Conservation (phyloP, 2,329 filamentous ascomycete species). For the Phialophora expanda region DNA sequence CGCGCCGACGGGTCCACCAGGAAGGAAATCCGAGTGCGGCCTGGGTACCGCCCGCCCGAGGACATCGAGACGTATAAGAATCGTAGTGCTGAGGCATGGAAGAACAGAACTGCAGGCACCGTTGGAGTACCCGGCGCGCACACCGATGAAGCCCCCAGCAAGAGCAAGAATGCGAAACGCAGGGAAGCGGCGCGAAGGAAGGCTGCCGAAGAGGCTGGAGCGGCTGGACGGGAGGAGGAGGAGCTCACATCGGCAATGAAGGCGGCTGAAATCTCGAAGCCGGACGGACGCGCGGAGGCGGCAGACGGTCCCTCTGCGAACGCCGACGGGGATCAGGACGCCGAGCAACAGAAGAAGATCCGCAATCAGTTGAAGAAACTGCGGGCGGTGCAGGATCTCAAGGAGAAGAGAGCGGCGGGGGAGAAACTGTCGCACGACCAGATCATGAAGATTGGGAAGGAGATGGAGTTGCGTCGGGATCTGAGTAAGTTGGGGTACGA, state of each 20-base stretch:
- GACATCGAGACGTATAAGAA: constrained; percentile 97
- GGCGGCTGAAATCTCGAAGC: constrained; percentile 27
- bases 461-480: constrained; percentile 89
- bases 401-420: constrained; percentile 87
- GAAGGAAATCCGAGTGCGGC: constrained; percentile 90
- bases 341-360: constrained; percentile 88
- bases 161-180: constrained; percentile 86
- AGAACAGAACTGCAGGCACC: constrained; percentile 66
- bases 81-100: constrained; percentile 82
- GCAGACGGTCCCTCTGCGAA: constrained; percentile 38
- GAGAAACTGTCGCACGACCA: constrained; percentile 87
- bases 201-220: constrained; percentile 56
- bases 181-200: constrained; percentile 65
- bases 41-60: constrained; percentile 91
- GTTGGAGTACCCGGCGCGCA: constrained; percentile 78
- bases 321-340: constrained; percentile 67
- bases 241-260: constrained; percentile 42
- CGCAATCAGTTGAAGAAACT: constrained; percentile 92
- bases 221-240: constrained; percentile 43
- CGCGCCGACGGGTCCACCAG: constrained; percentile 89
- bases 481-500: constrained; percentile 85
- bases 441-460: constrained; percentile 96
- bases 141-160: constrained; percentile 58
- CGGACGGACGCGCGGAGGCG: constrained; percentile 40
- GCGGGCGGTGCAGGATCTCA: constrained; percentile 87